Conservation (phyloP, 352 stramenopile species). For the Chrysophaeum taylorii region DNA sequence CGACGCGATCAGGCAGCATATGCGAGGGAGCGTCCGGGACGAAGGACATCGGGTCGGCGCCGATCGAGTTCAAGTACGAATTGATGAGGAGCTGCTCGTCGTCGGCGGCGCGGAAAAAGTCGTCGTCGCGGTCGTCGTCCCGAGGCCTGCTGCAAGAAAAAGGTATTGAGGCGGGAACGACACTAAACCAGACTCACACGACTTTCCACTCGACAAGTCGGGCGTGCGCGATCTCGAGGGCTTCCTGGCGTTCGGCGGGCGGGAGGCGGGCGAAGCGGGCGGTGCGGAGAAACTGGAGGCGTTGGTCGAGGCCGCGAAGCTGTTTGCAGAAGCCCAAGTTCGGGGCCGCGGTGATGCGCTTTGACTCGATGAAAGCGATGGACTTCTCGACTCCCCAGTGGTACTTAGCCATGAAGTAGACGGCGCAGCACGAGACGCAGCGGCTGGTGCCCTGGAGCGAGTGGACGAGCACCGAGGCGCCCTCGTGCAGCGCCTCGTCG, state of each 20-base stretch:
- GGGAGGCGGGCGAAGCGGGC: not conserved
- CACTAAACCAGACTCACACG: too few species aligned
- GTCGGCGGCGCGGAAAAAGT: not conserved
- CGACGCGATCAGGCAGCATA: conserved; percentile 10
- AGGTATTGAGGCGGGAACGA: not conserved
- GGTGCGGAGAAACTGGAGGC: conserved; percentile 16
- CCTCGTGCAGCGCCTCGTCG: conserved; percentile 47
- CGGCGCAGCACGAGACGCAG: conserved; percentile 64
- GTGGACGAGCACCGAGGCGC: conserved; percentile 71
- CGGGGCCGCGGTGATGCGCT: conserved; percentile 60
- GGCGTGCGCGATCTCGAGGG: not conserved
- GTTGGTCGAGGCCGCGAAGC: conserved; percentile 30
- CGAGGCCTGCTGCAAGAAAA: not conserved
- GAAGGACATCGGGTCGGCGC: not conserved
- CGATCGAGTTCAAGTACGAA: conserved; percentile 15
- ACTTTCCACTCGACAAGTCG: conserved; percentile 20
- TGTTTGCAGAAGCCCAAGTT: conserved; percentile 42
- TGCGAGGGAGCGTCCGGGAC: not conserved
- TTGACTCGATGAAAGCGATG: conserved; percentile 71
- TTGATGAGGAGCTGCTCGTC: conserved; percentile 21
- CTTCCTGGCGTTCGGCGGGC: not conserved
- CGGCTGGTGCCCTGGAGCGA: conserved; percentile 64
- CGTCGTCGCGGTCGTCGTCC: not conserved
- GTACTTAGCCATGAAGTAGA: conserved; percentile 81
- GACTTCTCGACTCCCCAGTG: conserved; percentile 79